These are phyloP conservation scores for Metroxylon sagu DNA, from an alignment of 176 grass and related monocot species.

Conservation along the genomic window DNA sequence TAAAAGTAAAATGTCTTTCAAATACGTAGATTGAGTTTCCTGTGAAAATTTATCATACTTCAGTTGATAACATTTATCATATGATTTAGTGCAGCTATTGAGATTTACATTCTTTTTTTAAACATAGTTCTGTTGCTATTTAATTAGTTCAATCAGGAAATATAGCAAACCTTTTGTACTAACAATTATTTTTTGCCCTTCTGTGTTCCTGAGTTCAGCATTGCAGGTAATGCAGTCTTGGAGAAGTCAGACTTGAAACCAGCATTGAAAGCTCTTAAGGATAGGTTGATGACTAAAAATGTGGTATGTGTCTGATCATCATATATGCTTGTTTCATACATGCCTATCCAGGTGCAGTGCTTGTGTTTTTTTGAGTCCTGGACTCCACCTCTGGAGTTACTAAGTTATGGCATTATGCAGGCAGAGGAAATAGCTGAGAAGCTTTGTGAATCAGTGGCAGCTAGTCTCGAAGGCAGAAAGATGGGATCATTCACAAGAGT, in stretches of 20 bases:
- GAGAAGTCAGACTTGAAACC: conserved; percentile 72
- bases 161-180: too few relatives aligned
- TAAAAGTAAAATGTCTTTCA: too few relatives aligned
- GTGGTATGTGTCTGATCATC: conserved; percentile 55
- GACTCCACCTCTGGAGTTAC: not conserved
- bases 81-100: too few relatives aligned
- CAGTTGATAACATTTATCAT: too few relatives aligned
- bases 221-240: conserved; percentile 67
- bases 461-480: conserved; percentile 88
- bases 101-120: too few relatives aligned
- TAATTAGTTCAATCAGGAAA: too few relatives aligned
- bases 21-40: too few relatives aligned
- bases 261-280: conserved; percentile 87
- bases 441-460: conserved; percentile 83
- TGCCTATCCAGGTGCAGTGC: too few relatives aligned
- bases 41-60: too few relatives aligned
- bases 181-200: not conserved
- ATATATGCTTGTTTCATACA: conserved; percentile 1
- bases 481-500: conserved; percentile 92
- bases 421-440: conserved; percentile 94
- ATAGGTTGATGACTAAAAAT: conserved; percentile 87
- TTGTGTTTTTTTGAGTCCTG: too few relatives aligned
- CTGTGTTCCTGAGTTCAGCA: conserved; percentile 40
- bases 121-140: too few relatives aligned
- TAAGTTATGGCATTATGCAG: conserved; percentile 23